Base-by-base conservation (phyloP, 768 basidiomycete genomes). In the Coprinellus micaceus region DNA sequence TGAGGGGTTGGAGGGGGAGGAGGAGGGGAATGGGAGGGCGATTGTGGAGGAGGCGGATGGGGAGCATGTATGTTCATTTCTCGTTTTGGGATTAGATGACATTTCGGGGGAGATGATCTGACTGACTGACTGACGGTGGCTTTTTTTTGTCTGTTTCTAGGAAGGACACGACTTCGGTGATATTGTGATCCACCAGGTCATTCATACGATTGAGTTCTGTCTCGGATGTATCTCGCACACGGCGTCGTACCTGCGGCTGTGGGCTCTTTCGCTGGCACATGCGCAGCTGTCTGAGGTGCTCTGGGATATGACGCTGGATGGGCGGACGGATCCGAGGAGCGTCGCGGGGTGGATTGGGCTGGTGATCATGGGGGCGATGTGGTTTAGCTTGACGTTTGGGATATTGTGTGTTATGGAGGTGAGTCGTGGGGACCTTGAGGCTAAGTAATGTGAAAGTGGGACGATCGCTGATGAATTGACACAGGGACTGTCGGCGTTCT, bases 121-220 rank as follows among this genome's bases (percentile, higher is more conserved):
- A 10, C 7, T 45, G 43, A 7, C 43, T 37, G 17, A 37, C 43
- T n/a, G n/a, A n/a, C n/a, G n/a, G n/a, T n/a, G n/a, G 17, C 9
- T 45, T 24, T 9, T 45, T 4, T 33, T 33, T 30, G 5, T 7
- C 33, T 37, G 28, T 57, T 56, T 33, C 19, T 52, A 88, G 82
- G 85, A 94, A 74, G 79, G 90, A 47, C 92, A 95, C 69, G 94
- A 97, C 66, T 92, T 98, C 71, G 78, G 94, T 66, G 97, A 99
- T 71, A 84, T 97, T 57, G 83, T 97, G 22, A 91, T 98, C 58
- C 96, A 99, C 73, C 97, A 99, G 71, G 79, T 97, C 59, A 99
- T 99, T 66, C 97, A 98, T 73, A 96, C 94, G 24, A 98, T 99
- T 72, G 97, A 99, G 75, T 99, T 98, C 74, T 99, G 97, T 69